Evolutionary conservation across 768 basidiomycete species (phyloP), one percentile per base, ranked within the genome.

Genomic region (Russula foetens): DNA sequence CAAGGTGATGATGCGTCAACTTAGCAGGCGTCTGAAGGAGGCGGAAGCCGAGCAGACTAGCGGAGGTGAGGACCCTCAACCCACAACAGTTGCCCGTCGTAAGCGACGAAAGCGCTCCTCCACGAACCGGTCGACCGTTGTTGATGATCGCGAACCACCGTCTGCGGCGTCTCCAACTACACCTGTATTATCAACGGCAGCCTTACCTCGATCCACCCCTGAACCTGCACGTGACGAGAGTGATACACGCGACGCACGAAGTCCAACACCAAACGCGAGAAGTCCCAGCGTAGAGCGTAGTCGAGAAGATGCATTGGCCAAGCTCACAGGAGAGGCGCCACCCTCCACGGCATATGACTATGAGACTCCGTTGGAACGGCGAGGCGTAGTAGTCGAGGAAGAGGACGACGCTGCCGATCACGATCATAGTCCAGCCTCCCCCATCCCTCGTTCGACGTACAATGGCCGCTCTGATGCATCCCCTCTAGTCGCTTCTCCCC

Each of bases 41-140:
- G 76, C 81, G 1, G 87, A 90, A 63, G 78, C 79, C 26, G 85
- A 84, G 47, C 78, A 80, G 59, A 81, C 75, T 2, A 85, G 82
- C 64, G 83, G 79, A 31, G 77, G 77, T 35, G 86, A 88, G 65
- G 85, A 86, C 21, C 56, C 60, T 39, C 60, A 52, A 31, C 45
- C 66, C 5, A 53, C 38, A 15, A 58, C 48, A 24, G 55, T 55
- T n/a, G 44, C 64, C 28, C 64, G 54, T 46, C 58, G 60, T 28
- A 66, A 62, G 49, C 64, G 67, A 31, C 59, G 65, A 44, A 59
- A 35, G 50, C 64, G 67, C n/a, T 35, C 39, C 11, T 62, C 66
- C 3, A 35, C 57, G 31, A 60, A 41, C 35, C 62, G 62, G 63
- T 62, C 66, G 64, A 53, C 70, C 63, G 53, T 74, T 63, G 59